Evolutionary conservation across 2,329 filamentous ascomycete genomes (phyloP).

Genomic region (Fusarium heterosporum): DNA sequence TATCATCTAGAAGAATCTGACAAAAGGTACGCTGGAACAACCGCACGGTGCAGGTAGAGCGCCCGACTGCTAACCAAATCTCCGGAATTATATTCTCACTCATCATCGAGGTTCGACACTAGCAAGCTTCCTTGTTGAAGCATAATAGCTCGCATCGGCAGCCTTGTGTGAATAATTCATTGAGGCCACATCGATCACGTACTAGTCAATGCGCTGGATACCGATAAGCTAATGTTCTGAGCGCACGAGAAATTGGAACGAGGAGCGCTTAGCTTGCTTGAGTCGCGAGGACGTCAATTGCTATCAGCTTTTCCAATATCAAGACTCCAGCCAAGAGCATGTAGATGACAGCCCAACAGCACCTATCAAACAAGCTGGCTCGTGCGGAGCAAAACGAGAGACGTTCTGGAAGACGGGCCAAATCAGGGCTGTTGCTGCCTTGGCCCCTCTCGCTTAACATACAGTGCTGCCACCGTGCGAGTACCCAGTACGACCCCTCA

Average conservation of each 20-base stretch:
- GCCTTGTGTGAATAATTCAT: not conserved
- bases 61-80: not conserved
- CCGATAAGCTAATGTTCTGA: not conserved
- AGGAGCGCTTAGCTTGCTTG: not conserved
- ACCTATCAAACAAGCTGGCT: not conserved
- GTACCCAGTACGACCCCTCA: constrained; percentile 33
- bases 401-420: not conserved
- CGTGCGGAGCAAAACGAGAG: constrained; percentile 8
- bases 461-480: constrained; percentile 42
- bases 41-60: constrained; percentile 21
- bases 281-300: constrained; percentile 23
- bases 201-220: not conserved
- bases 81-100: not conserved
- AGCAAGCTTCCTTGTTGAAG: not conserved
- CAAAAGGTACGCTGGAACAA: not conserved
- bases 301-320: constrained; percentile 26
- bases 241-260: not conserved
- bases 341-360: not conserved
- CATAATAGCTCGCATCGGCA: not conserved
- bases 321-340: not conserved
- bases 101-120: not conserved
- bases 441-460: constrained; percentile 24
- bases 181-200: not conserved
- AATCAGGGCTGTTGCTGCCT: not conserved
- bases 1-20: not conserved